Evolutionary conservation across 768 basidiomycete species (phyloP).

Genomic region (Sarcodon sp.): DNA sequence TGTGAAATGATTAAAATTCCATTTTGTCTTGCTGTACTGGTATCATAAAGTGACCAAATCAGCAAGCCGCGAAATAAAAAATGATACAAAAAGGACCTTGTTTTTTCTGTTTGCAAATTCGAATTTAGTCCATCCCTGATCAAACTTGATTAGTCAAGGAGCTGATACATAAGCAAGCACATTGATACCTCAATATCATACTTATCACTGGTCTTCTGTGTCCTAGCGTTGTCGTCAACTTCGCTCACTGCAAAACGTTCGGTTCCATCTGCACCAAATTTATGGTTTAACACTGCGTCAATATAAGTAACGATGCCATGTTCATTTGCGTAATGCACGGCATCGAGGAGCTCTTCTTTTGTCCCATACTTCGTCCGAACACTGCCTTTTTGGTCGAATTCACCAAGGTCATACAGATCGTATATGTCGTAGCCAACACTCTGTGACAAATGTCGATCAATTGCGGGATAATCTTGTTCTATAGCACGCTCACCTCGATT

Average conservation of each 20-base stretch:
- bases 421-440: no score
- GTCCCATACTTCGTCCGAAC: constrained; percentile 78
- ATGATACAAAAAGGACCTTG: constrained; percentile 34
- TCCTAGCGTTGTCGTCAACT: constrained; percentile 57
- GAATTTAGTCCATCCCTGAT: constrained; percentile 74
- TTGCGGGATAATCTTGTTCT: no score
- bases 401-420: constrained; percentile 68
- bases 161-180: background rate
- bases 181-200: constrained; percentile 53
- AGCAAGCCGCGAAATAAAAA: no score
- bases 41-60: no score
- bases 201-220: constrained; percentile 41
- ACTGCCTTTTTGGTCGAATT: constrained; percentile 68
- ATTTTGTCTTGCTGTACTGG: constrained; percentile 60
- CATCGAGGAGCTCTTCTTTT: constrained; percentile 61
- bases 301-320: constrained; percentile 67
- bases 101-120: constrained; percentile 67
- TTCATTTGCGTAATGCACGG: constrained; percentile 53
- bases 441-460: no score
- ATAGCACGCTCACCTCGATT: no score
- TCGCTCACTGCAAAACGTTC: constrained; percentile 63
- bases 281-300: constrained; percentile 86
- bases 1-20: constrained; percentile 72
- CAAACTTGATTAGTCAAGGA: background rate
- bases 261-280: constrained; percentile 69